Percentiles rank a stretch among this genome's conserved stretches.
These are phyloP conservation scores for Bipolaris victoriae DNA, from an alignment of 2,329 filamentous ascomycete genomes.

Conservation along the genomic window DNA sequence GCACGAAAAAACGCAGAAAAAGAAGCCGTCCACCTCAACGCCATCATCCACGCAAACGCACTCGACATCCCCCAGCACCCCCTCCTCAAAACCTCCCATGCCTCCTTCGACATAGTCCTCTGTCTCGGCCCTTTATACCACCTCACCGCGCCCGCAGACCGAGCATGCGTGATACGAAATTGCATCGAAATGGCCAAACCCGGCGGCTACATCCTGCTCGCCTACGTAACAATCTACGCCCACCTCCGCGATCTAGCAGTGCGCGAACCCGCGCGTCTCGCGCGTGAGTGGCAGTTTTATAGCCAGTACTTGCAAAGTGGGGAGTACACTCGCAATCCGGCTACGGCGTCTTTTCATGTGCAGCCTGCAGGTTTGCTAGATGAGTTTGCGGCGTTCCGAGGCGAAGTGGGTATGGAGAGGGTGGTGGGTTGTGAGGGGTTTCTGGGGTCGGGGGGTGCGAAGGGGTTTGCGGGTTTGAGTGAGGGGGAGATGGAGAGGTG, in stretches of 20 bases:
- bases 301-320: background rate
- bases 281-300: background rate
- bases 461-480: background rate
- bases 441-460: background rate
- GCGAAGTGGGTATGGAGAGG: background rate
- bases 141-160: background rate
- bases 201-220: background rate
- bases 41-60: slow-evolving; percentile 4
- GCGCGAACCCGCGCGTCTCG: background rate
- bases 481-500: background rate
- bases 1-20: background rate
- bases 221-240: background rate
- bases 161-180: background rate
- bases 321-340: background rate
- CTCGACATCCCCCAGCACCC: slow-evolving; percentile 1
- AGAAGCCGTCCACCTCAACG: background rate
- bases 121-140: background rate
- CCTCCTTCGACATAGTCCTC: background rate
- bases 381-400: background rate
- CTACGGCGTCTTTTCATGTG: background rate
- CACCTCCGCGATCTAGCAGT: background rate
- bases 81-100: background rate
- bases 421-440: background rate
- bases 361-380: background rate
- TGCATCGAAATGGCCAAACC: background rate